Base-by-base conservation (phyloP, 306 rosid genomes). In the Astragalus glycyphyllos region DNA sequence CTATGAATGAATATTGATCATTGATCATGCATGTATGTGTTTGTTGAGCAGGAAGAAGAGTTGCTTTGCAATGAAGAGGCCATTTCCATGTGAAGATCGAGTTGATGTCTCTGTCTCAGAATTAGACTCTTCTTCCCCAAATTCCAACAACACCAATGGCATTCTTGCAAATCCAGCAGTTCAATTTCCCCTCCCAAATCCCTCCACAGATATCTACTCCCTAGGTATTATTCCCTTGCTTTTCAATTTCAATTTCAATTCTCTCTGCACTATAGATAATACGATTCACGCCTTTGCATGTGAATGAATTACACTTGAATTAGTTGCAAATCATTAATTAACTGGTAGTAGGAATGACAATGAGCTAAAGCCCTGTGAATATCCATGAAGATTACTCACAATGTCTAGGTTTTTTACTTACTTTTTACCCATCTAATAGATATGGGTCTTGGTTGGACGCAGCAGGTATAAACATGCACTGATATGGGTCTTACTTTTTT, bases 71-170 rank as follows among this genome's bases (percentile, higher is more conserved):
- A 90, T 88, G 95, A 84, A 86, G 83, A 90, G 90, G 60, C 15
- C 87, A 61, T 40, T 59, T 68, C 87, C 88, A 31, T 91, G 85
- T 89, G 72, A 72, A n/a, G 82, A 77, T 31, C 67, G 42, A 48
- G 69, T 83, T 58, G 91, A 81, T 62, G 71, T 74, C 49, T 74
- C 81, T 4, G 5, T 89, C 90, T n/a, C 82, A 81, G 8, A 20
- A 49, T 15, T 49, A 46, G 85, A 85, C 35, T 80, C 90, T 71
- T 83, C 90, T 71, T 72, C 90, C 26, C 79, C 90, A 6, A 86
- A 79, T 48, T 62, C 82, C 15, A 23, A 2, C 14, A 6, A 1
- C n/a, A n/a, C n/a, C 8, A 44, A 23, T 29, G 13, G 6, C 8
- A 15, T 26, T 26, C 6, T 23, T 55, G 8, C 37, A 15, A 41